These are phyloP conservation scores for Mangifera indica DNA, from an alignment of 345 rosid genomes.

Conservation along the genomic window DNA sequence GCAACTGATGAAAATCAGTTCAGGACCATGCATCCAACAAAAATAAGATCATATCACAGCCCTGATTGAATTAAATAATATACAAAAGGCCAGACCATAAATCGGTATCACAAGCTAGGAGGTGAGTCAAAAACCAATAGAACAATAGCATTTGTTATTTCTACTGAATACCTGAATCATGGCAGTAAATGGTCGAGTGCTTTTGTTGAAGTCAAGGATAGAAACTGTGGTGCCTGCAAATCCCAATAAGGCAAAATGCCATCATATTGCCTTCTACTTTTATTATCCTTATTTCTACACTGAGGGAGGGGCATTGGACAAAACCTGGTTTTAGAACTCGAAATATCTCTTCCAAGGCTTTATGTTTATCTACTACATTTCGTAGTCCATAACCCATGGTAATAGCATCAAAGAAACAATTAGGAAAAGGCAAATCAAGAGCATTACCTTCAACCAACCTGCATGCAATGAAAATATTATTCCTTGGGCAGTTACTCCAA, in stretches of 20 bases:
- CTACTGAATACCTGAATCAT: slow-evolving; percentile 62
- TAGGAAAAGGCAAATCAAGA: slow-evolving; percentile 65
- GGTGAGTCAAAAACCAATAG: neutral
- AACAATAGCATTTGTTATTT: neutral
- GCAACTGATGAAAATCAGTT: neutral
- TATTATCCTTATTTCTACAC: neutral
- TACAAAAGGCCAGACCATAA: neutral
- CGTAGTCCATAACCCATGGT: slow-evolving; percentile 89
- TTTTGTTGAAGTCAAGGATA: slow-evolving; percentile 84
- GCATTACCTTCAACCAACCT: slow-evolving; percentile 92
- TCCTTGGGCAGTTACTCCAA: slow-evolving; percentile 1
- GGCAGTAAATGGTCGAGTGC: slow-evolving; percentile 40
- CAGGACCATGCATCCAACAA: neutral
- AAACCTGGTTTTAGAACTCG: slow-evolving; percentile 81
- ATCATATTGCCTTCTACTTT: neutral
- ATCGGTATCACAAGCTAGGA: neutral
- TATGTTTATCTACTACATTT: slow-evolving; percentile 60
- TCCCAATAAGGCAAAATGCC: slow-evolving; percentile 5
- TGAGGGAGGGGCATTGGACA: neutral
- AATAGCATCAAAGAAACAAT: slow-evolving; percentile 68
- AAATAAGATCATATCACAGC: neutral
- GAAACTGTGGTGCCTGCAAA: slow-evolving; percentile 64
- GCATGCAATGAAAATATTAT: slow-evolving; percentile 3
- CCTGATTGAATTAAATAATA: neutral
- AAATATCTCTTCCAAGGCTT: slow-evolving; percentile 63